Evolutionary conservation across 1,284 basidiomycete species (phyloP), one percentile per base, ranked within the genome.

Genomic region (Hemileia vastatrix): DNA sequence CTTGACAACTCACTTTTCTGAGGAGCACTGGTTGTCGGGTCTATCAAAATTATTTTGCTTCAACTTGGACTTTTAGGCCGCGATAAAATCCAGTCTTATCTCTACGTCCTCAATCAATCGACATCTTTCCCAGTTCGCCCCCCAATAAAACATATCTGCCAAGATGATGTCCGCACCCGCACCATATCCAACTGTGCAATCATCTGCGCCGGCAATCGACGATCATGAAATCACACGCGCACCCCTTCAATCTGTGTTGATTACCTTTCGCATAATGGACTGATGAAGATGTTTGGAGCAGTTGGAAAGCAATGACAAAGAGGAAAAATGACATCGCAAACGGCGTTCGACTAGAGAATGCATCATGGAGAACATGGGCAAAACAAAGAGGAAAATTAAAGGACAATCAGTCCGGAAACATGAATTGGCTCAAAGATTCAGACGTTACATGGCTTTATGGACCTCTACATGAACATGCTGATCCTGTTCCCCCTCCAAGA

Each of bases 381-480:
- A 97, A 97, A 79, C 93, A 97, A 82, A 81, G 94, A 67, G 95
- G 95, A 71, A 90, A 93, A 67, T 83, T 98, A 64, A 90, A 88
- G n/a, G 79, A 98, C 94, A 0, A 84, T 98, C 75, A 87, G 85
- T 45, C 94, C 94, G 65, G 94, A 98, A 79, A 96, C 93, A 1
- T 83, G 2, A 24, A 15, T 79, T 97, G 94, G 94, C 84, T 98
- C 70, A 98, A 98, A 77, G 94, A 98, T 78, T 93, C 89, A 23
- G 94, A 98, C 76, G 94, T 97, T 32, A 98, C 94, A 9, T 98
- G 94, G 94, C 83, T 98, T 1, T 97, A 98, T 73, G 94, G 94
- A 0, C 94, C 94, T 9, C 79, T 97, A 0, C 94, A 97, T 76
- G 89, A 90, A 1, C 89, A 88, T 44, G 82, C 85, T 64, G 89